phyloP scores from a whole-genome alignment of 1,284 basidiomycete genomes.

The Tetrapyrgos nigripes region DNA sequence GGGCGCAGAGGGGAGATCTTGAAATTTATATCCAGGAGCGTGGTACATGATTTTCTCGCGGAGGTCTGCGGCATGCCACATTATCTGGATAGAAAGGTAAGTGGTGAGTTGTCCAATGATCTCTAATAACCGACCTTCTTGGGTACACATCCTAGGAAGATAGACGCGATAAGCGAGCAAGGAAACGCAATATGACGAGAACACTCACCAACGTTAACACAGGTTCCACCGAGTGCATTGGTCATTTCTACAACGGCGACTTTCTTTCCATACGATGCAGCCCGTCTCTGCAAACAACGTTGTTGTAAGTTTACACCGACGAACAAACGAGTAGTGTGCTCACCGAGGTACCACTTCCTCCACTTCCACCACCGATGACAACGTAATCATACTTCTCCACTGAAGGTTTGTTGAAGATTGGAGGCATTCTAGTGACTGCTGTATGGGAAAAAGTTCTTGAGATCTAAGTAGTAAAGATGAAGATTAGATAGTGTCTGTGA shows the following conservation, averaged over 20 bases:
- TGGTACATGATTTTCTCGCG: constrained; percentile 86
- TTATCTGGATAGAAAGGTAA: constrained; percentile 67
- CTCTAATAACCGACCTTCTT: constrained; percentile 68
- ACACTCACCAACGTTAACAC: constrained; percentile 89
- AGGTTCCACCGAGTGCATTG: constrained; percentile 89
- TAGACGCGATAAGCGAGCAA: constrained; percentile 14
- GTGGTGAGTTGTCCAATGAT: background rate
- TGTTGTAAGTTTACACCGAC: constrained; percentile 1
- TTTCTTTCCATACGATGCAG: constrained; percentile 93
- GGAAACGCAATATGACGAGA: background rate
- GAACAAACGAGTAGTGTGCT: constrained; percentile 29
- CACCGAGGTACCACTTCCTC: constrained; percentile 81
- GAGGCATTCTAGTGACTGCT: constrained; percentile 61
- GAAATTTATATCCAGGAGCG: constrained; percentile 82
- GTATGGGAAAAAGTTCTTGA: constrained; percentile 52
- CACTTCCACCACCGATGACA: constrained; percentile 86
- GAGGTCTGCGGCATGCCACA: constrained; percentile 99
- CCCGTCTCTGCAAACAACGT: constrained; percentile 69
- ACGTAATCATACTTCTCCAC: constrained; percentile 79
- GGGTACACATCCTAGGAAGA: constrained; percentile 77
- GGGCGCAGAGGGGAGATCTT: constrained; percentile 51
- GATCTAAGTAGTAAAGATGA: constrained; percentile 45
- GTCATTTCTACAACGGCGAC: constrained; percentile 89
- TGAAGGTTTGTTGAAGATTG: constrained; percentile 64
- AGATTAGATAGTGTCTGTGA: background rate